Percentiles rank a stretch among this genome's conserved stretches.
Evolutionary conservation across 805 yeast species (phyloP).

Genomic region (Candida maltosa): DNA sequence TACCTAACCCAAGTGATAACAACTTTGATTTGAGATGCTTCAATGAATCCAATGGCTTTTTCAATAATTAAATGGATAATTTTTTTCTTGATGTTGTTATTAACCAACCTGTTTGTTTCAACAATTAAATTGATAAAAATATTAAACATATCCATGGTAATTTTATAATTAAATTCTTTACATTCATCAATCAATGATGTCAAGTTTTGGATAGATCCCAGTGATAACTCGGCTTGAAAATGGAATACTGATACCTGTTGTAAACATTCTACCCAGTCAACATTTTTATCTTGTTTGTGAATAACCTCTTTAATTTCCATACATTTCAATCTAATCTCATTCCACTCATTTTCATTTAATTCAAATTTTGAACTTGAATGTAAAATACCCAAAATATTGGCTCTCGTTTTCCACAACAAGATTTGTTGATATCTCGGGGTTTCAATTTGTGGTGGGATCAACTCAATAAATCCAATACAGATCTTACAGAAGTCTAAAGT

Average conservation of each 20-base stretch:
- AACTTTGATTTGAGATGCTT: neutral
- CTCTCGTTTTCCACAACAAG: constrained; percentile 4
- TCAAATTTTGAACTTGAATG: neutral
- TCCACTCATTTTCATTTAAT: neutral
- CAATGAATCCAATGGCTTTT: neutral
- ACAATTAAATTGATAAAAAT: neutral
- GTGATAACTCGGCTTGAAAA: constrained; percentile 5
- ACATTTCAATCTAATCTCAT: neutral
- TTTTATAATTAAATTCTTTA: neutral
- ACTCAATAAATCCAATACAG: constrained; percentile 1
- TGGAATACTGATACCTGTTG: constrained; percentile 2
- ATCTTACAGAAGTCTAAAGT: constrained; percentile 1
- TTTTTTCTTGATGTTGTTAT: neutral
- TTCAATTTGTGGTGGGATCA: constrained; percentile 1
- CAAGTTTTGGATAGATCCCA: constrained; percentile 2
- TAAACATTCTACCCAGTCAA: constrained; percentile 1
- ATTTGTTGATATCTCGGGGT: neutral
- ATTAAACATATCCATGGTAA: neutral
- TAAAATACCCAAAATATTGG: constrained; percentile 1
- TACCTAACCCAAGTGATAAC: neutral
- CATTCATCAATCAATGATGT: constrained; percentile 1
- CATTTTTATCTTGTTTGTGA: neutral
- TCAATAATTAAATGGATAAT: neutral
- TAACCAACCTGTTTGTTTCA: neutral
- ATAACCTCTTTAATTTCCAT: neutral